These are phyloP conservation scores for Taiwanofungus camphoratus DNA, from an alignment of 1,284 basidiomycete genomes.

Conservation along the genomic window DNA sequence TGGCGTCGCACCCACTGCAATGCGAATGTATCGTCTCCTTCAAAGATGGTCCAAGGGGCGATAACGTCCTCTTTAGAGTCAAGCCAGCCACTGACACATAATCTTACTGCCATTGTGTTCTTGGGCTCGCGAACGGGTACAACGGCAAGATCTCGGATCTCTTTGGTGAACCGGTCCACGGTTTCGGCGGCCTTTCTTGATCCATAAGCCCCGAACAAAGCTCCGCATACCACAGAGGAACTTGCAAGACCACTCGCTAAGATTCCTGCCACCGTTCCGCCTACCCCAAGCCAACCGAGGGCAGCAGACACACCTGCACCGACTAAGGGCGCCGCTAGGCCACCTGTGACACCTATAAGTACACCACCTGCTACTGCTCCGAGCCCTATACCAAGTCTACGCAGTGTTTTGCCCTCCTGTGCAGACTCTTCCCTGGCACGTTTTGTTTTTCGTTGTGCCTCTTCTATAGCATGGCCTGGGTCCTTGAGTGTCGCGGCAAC, in stretches of 20 bases:
- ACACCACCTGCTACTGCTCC: constrained; percentile 52
- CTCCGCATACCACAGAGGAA: constrained; percentile 50
- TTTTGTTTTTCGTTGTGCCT: constrained; percentile 40
- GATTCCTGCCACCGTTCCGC: constrained; percentile 48
- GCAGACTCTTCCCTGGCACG: constrained; percentile 38
- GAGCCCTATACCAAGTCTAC: constrained; percentile 44
- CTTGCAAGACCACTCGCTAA: constrained; percentile 50
- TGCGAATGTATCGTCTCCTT: constrained; percentile 49
- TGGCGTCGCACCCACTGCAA: constrained; percentile 45
- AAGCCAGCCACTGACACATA: constrained; percentile 58
- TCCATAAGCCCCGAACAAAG: constrained; percentile 54
- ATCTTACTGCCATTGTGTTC: constrained; percentile 45
- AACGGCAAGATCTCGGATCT: constrained; percentile 49
- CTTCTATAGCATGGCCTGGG: constrained; percentile 39
- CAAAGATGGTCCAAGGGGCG: constrained; percentile 49
- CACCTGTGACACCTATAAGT: constrained; percentile 50
- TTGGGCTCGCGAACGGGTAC: constrained; percentile 37
- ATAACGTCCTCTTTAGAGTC: constrained; percentile 39
- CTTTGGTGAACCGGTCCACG: constrained; percentile 45
- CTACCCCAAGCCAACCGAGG: constrained; percentile 46
- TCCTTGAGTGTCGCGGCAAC: constrained; percentile 45
- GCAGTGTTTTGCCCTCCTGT: constrained; percentile 34
- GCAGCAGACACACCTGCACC: constrained; percentile 47
- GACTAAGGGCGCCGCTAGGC: constrained; percentile 52
- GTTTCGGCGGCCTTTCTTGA: constrained; percentile 43